Percentiles rank a stretch among this genome's conserved stretches.
phyloP scores from a whole-genome alignment of 371 early-diverging fungal genomes.

The Chytridiales sp. region DNA sequence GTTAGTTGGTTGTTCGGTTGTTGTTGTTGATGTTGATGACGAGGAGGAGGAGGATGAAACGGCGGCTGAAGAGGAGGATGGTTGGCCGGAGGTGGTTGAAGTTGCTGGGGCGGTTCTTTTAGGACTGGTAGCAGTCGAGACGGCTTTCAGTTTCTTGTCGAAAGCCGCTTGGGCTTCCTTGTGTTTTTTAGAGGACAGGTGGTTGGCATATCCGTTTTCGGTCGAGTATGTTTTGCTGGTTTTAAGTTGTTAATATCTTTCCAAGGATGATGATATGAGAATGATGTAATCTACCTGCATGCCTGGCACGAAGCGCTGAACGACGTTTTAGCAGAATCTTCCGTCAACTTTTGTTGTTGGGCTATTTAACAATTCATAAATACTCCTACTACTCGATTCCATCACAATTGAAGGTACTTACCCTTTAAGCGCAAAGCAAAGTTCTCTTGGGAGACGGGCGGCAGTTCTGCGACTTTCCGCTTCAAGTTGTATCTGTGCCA shows the following conservation, averaged over 20 bases:
- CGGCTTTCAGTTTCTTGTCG: constrained; percentile 17
- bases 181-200: constrained; percentile 89
- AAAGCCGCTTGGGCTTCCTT: constrained; percentile 65
- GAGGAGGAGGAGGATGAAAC: constrained; percentile 9
- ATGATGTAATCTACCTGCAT: constrained; percentile 34
- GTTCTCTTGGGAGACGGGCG: constrained; percentile 75
- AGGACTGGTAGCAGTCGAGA: constrained; percentile 10
- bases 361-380: constrained; percentile 23
- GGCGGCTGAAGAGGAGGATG: constrained; percentile 14
- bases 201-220: constrained; percentile 84
- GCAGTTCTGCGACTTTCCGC: constrained; percentile 82
- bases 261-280: not conserved
- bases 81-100: not conserved
- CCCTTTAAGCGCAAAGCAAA: constrained; percentile 74
- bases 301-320: constrained; percentile 39
- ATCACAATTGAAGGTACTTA: constrained; percentile 6
- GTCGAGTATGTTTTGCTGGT: constrained; percentile 67
- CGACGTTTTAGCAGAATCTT: constrained; percentile 27
- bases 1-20: not conserved
- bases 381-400: not conserved
- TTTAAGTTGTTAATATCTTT: constrained; percentile 7
- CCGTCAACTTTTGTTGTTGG: constrained; percentile 44
- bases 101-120: not conserved
- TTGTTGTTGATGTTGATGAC: not conserved
- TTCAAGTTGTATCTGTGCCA: constrained; percentile 98